Percentiles rank a stretch among this genome's conserved stretches.
These are phyloP conservation scores for Aureobasidium pullulans DNA, from an alignment of 2,329 filamentous ascomycete species.

Conservation along the genomic window DNA sequence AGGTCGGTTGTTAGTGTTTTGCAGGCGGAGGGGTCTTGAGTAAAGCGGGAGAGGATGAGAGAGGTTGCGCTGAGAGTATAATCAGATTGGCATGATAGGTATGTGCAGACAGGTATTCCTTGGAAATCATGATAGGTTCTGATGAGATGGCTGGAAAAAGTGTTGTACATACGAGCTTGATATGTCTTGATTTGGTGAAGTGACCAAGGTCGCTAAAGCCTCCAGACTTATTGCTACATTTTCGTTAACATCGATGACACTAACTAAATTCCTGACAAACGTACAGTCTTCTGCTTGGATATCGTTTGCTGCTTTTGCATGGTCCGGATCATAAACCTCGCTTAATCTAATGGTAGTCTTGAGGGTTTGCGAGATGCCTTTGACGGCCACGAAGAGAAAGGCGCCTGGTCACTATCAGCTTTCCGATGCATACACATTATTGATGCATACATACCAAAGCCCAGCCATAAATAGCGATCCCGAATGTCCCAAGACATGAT, in stretches of 20 bases:
- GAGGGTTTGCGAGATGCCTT: conserved; percentile 53
- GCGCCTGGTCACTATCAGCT: conserved; percentile 30
- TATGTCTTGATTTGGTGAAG: conserved; percentile 37
- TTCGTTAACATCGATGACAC: not conserved
- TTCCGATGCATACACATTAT: not conserved
- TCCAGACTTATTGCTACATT: conserved; percentile 32
- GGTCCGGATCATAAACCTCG: conserved; percentile 64
- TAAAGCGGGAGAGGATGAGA: conserved; percentile 23
- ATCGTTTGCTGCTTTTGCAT: conserved; percentile 65
- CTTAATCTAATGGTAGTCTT: conserved; percentile 55
- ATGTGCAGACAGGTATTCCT: too few relatives aligned
- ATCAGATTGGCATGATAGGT: not conserved
- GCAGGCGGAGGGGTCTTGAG: conserved; percentile 1
- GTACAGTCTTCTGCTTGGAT: conserved; percentile 20
- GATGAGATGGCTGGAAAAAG: not conserved
- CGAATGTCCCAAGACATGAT: conserved; percentile 31
- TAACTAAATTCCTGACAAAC: not conserved
- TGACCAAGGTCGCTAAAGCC: conserved; percentile 34
- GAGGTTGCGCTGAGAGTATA: conserved; percentile 18
- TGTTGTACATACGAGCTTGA: conserved; percentile 25
- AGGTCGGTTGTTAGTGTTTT: conserved; percentile 26
- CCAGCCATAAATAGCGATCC: conserved; percentile 42
- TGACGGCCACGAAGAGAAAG: conserved; percentile 52
- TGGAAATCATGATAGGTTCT: too few relatives aligned
- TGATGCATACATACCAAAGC: conserved; percentile 30